phyloP scores from a whole-genome alignment of 495 filamentous ascomycete genomes.

The Penicillium lagena region DNA sequence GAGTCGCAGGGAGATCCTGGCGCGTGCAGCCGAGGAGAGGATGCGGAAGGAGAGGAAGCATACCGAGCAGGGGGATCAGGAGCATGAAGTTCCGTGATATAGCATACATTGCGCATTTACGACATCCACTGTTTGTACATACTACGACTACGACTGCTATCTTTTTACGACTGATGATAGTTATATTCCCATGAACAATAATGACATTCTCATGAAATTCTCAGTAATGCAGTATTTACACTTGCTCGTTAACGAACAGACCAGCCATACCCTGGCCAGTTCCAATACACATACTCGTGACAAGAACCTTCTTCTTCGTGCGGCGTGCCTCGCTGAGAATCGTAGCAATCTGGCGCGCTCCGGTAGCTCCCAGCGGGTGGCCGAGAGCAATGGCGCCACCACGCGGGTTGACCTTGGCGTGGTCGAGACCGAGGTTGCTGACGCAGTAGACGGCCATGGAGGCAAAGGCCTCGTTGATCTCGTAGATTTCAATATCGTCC shows the following conservation, averaged over 20 bases:
- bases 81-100: constrained; percentile 13
- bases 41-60: constrained; percentile 48
- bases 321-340: constrained; percentile 74
- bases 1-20: constrained; percentile 65
- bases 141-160: not conserved
- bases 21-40: constrained; percentile 69
- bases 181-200: too few species aligned
- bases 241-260: constrained; percentile 75
- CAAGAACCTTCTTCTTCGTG: constrained; percentile 73
- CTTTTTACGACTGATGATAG: not conserved
- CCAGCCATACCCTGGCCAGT: constrained; percentile 83
- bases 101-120: not conserved
- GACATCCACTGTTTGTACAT: not conserved
- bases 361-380: constrained; percentile 77
- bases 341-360: constrained; percentile 74
- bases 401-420: constrained; percentile 81
- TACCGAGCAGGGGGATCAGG: constrained; percentile 11
- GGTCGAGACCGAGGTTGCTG: constrained; percentile 68
- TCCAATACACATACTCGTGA: constrained; percentile 86
- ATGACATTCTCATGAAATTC: too few species aligned
- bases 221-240: constrained; percentile 16
- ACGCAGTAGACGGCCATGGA: constrained; percentile 95
- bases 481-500: constrained; percentile 79
- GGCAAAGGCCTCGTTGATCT: constrained; percentile 97
- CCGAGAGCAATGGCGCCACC: constrained; percentile 77